phyloP scores from a whole-genome alignment of 768 basidiomycete genomes.

The Russula brevipes region DNA sequence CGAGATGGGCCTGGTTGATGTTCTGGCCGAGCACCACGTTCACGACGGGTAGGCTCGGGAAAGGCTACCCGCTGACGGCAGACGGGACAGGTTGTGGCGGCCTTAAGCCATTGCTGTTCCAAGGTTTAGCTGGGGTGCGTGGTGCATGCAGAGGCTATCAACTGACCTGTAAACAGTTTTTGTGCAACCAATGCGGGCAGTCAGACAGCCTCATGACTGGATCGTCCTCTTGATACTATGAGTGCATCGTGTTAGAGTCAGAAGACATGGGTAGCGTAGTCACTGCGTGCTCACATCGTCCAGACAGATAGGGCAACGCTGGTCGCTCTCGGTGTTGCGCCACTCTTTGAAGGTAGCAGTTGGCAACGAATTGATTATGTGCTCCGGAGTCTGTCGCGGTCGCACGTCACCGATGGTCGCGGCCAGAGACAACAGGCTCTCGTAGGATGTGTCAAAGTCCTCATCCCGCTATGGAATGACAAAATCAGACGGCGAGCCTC shows the following conservation, averaged over 20 bases:
- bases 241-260: conserved; percentile 11
- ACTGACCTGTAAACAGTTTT: conserved; percentile 67
- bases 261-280: neutral
- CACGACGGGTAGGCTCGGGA: conserved; percentile 17
- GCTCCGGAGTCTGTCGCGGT: conserved; percentile 56
- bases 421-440: conserved; percentile 55
- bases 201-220: conserved; percentile 58
- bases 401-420: conserved; percentile 62
- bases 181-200: conserved; percentile 79
- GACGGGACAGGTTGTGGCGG: conserved; percentile 74
- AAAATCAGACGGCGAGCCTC: conserved; percentile 5
- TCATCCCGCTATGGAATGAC: conserved; percentile 56
- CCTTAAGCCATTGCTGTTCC: conserved; percentile 71
- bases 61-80: conserved; percentile 60
- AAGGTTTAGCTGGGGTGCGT: conserved; percentile 12
- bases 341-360: conserved; percentile 63
- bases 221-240: conserved; percentile 61
- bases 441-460: conserved; percentile 72
- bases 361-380: conserved; percentile 55
- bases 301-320: conserved; percentile 77
- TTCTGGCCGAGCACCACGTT: conserved; percentile 6
- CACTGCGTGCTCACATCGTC: conserved; percentile 58
- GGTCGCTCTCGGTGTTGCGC: conserved; percentile 56
- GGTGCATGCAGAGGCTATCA: neutral
- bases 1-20: conserved; percentile 5